phyloP scores from a whole-genome alignment of 2,329 filamentous ascomycete genomes.

The Microcyclospora pomicola region DNA sequence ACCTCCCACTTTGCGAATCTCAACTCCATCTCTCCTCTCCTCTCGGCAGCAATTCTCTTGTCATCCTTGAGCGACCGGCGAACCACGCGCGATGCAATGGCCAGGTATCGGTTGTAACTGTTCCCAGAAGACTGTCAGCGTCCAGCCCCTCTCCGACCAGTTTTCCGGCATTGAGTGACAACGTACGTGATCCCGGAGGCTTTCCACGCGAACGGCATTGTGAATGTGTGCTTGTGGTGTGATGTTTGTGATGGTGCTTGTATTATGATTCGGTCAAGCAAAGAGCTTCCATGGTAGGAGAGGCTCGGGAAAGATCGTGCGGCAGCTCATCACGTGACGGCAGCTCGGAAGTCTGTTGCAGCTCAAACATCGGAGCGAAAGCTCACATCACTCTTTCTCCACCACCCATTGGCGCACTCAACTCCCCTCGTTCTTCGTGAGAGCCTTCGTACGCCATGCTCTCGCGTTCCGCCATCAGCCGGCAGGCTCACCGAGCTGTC shows the following conservation, averaged over 20 bases:
- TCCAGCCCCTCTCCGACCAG: neutral
- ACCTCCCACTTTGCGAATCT: conserved; percentile 94
- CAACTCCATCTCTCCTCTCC: conserved; percentile 77
- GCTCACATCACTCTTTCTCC: conserved; percentile 5
- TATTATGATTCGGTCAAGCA: no score
- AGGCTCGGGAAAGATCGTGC: no score
- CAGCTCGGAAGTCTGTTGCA: no score
- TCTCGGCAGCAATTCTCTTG: conserved; percentile 73
- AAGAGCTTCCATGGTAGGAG: no score
- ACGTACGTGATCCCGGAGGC: conserved; percentile 89
- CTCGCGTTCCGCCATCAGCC: conserved; percentile 51
- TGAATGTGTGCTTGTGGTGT: conserved; percentile 30
- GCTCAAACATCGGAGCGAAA: neutral
- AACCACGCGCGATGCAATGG: conserved; percentile 85
- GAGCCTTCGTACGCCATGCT: conserved; percentile 38
- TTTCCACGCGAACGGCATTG: conserved; percentile 98
- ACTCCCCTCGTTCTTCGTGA: conserved; percentile 11
- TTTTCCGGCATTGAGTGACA: neutral
- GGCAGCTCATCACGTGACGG: no score
- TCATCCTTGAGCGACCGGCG: conserved; percentile 96
- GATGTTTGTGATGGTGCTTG: neutral
- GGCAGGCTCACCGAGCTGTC: conserved; percentile 49
- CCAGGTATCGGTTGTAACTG: conserved; percentile 99
- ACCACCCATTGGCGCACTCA: conserved; percentile 10
- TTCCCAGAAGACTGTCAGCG: conserved; percentile 5